Evolutionary conservation across 2,329 filamentous ascomycete species (phyloP), one percentile per base, ranked within the genome.

Genomic region (Curvularia lunata): DNA sequence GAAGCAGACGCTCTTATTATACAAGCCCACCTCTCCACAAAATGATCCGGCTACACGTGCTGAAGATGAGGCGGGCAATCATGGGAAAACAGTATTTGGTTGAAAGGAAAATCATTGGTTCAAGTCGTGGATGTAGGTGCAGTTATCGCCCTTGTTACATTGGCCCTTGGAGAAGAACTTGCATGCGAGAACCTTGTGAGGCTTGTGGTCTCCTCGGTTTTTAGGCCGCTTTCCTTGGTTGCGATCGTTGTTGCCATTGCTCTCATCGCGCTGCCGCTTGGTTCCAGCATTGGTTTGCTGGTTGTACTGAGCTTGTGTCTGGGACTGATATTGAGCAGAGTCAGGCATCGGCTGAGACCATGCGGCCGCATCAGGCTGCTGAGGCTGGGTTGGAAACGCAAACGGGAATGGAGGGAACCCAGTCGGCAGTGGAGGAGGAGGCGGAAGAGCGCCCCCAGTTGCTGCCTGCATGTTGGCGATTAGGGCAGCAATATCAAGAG

Each of bases 61-160:
- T 38, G 59, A 42, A 67, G 45, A 60, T 57, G 34, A 16, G 12
- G 41, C 21, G 27, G 40, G 23, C 30, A 9, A 19, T 49, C 13
- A n/a, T 34, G 13, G 47, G n/a, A 28, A 49, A 49, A 49, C 21
- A 38, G 19, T 49, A 21, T 32, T 30, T 28, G 9, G 21, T 19
- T 2, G 18, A 28, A 46, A 19, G 8, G 3, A 19, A 51, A 30
- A 51, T 38, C 46, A 40, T 54, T 27, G 43, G 59, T 67, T 66
- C 12, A 61, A 28, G 50, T 90, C 87, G 70, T 92, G 89, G 54
- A 88, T 83, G 74, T 89, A 92, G 2, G 89, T 91, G 78, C 89
- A 91, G 68, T 87, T 86, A 34, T 89, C 87, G 21, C 89, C 89
- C 71, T 91, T 88, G 6, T 85, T 86, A 76, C 89, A 91, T 70